Conservation (phyloP, 352 stramenopile species). For the Globisporangium nunn region DNA sequence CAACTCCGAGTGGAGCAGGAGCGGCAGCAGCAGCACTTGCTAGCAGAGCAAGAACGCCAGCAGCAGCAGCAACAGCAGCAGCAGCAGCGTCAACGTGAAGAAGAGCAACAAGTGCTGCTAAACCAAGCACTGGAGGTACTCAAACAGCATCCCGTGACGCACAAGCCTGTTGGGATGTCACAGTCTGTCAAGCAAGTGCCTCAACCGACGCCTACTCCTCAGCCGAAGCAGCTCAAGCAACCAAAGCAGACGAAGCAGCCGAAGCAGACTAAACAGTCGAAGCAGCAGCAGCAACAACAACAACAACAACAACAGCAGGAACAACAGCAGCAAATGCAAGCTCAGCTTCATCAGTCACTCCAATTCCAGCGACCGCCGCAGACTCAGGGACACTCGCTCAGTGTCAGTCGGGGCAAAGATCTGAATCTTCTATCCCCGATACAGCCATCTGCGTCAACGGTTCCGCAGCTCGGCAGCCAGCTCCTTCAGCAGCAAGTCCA, state of each 20-base stretch:
- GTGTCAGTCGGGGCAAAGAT: constrained; percentile 5
- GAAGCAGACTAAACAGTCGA: constrained; percentile 4
- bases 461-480: constrained; percentile 12
- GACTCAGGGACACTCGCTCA: constrained; percentile 1
- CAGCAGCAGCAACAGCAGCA: constrained; percentile 14
- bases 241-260: constrained; percentile 16
- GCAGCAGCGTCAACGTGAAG: constrained; percentile 17
- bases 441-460: constrained; percentile 2
- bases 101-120: constrained; percentile 30
- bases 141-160: constrained; percentile 19
- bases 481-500: constrained; percentile 13
- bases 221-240: constrained; percentile 5
- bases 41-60: not conserved
- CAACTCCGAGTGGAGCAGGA: constrained; percentile 1
- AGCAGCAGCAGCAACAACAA: constrained; percentile 18
- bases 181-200: not conserved
- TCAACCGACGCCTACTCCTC: not conserved
- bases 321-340: constrained; percentile 20
- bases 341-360: constrained; percentile 25
- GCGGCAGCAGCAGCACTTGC: not conserved
- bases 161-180: constrained; percentile 4
- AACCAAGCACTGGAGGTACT: constrained; percentile 38
- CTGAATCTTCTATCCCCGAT: constrained; percentile 12
- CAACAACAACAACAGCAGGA: constrained; percentile 20
- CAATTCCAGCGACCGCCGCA: constrained; percentile 16